Base-by-base conservation (phyloP, 2,329 filamentous ascomycete species). In the Fusarium sp. region DNA sequence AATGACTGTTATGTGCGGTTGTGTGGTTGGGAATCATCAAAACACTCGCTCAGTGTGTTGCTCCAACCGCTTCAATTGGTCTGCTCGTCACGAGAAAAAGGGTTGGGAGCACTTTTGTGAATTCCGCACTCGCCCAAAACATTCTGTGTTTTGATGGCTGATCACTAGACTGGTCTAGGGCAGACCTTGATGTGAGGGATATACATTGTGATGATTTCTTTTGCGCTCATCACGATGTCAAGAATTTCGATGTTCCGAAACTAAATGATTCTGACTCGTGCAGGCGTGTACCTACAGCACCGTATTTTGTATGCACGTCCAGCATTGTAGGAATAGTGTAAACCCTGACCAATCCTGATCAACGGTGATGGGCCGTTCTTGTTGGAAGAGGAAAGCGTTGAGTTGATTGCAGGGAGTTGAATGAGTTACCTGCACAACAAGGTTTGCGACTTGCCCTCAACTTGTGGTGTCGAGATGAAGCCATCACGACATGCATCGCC, bases 201-300 rank as follows among this genome's bases (percentile, higher is more conserved):
- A 75, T 51, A 51, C 24, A 51, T 58, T 64, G 50, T 45, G 42
- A 64, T 51, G 63, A 69, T 66, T 56, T 72, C 14, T 59, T 54
- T 61, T 41, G 44, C 38, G 63, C 48, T 50, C 59, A 63, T 74
- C 59, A 51, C 59, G 51, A 72, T 77, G 67, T 77, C 67, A 75
- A 69, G 50, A 66, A 69, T 64, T 58, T 69, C 63, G 45, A 71
- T 71, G 72, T 54, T 51, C 75, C 72, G 73, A 71, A 72, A 66
- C 76, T 78, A 78, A 69, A 67, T 44, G 47, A 42, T 63, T 72
- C 70, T 78, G 77, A 78, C 77, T 78, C 77, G 76, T 73, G 64
- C 69, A 69, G 69, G 53, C 60, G 70, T 60, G 56, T n/a, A n/a
- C 22, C n/a, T 53, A 53, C 32, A 26, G 32, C 20, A 24, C 48